Base-by-base conservation (phyloP, 129 eudicot species). In the Deinandra increscens region DNA sequence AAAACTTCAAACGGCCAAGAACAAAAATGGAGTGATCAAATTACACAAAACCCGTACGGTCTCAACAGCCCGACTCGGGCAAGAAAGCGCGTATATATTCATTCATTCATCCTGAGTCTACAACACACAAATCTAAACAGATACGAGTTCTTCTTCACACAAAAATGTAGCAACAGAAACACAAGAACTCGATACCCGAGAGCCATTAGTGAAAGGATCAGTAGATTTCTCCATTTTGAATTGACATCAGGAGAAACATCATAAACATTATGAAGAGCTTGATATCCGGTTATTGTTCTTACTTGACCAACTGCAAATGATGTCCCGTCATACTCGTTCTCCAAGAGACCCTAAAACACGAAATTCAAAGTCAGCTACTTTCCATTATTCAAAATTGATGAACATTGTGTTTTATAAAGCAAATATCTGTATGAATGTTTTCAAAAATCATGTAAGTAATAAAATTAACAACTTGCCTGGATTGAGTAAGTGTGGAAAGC, bases 301-400 rank as follows among this genome's bases (percentile, higher is more conserved):
- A 92, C 89, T 66, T 86, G 88, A 26, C 96, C 98, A 39, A 92
- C 96, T 39, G 96, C 95, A 79, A 83, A 92, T 6, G 89, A 84
- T 7, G 83, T 78, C 38, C 87, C 91, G 7, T 63, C 65, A 29
- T 84, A 92, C 83, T 92, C 98, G 5, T 92, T 92, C 85, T 92
- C 98, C 82, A 92, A 67, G 22, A 92, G 81, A 46, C 96, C 98
- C 98, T 91, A 83, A 65, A 74, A 22, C 71, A 67, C 18, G 6
- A 15, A 1, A 33, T n/a, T 56, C 10, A 29, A 58, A 29, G 19
- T n/a, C 41, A 5, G 6, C 20, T 56, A 58, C 18, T 13, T 58
- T 58, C 41, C 41, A 58, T 5, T 18, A 29, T 29, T 58, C 10
- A 56, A 58, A 26, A 26, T 4, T 6, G 41, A 58, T 5, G 41